Evolutionary conservation across 352 stramenopile species (phyloP).

Genomic region (Pythium pectinolyticum): DNA sequence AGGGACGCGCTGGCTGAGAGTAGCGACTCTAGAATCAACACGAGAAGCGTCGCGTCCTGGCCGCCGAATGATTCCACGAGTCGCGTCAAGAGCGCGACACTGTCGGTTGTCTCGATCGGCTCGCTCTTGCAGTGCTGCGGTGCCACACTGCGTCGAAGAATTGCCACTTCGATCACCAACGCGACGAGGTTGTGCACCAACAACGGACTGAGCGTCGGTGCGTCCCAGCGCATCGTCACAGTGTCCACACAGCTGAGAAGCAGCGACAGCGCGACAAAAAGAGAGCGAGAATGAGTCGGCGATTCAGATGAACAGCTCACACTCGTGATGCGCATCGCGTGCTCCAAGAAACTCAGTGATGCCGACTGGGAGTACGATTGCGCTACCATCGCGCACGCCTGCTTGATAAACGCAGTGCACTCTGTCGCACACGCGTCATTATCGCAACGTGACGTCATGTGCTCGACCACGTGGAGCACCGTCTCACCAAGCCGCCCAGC

Average conservation of each 20-base stretch:
- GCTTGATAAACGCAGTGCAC: slow-evolving; percentile 50
- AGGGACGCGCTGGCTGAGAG: slow-evolving; percentile 17
- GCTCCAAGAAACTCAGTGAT: slow-evolving; percentile 16
- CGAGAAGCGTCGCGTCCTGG: neutral
- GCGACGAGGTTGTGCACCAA: slow-evolving; percentile 24
- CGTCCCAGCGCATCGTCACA: slow-evolving; percentile 7
- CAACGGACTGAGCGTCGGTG: slow-evolving; percentile 6
- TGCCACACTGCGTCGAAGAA: neutral
- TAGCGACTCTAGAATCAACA: slow-evolving; percentile 22
- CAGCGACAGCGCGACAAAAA: neutral
- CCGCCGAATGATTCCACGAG: slow-evolving; percentile 1
- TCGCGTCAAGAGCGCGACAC: slow-evolving; percentile 6
- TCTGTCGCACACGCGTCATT: slow-evolving; percentile 38
- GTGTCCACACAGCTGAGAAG: slow-evolving; percentile 20
- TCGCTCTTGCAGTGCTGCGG: neutral
- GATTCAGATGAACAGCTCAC: neutral
- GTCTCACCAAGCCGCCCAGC: slow-evolving; percentile 38
- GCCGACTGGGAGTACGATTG: slow-evolving; percentile 24
- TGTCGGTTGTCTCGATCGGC: slow-evolving; percentile 2
- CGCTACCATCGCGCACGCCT: slow-evolving; percentile 41
- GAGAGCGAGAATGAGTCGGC: neutral
- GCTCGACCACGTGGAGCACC: slow-evolving; percentile 44
- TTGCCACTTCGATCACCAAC: slow-evolving; percentile 15
- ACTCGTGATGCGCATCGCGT: slow-evolving; percentile 10
- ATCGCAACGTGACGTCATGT: slow-evolving; percentile 41